Evolutionary conservation across 108 stramenopile genomes (phyloP).

Genomic region (Cyclotella cryptica): DNA sequence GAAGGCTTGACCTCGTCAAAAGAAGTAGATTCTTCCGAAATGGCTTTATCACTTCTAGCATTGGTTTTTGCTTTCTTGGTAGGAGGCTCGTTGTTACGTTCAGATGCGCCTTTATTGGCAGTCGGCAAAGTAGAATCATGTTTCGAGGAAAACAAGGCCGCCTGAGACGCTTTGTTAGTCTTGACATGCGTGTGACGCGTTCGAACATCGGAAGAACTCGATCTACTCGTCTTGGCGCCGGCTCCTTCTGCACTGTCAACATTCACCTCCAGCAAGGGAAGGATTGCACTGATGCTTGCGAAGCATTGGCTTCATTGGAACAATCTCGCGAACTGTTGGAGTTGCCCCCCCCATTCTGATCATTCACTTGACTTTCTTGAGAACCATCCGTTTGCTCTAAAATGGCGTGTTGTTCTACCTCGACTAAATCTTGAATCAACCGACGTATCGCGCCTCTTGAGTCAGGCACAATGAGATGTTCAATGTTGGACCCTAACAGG

Average conservation of each 20-base stretch:
- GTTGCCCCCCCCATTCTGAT: constrained; percentile 12
- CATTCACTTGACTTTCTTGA: neutral
- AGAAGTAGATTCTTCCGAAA: too few relatives aligned
- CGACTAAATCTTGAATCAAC: constrained; percentile 63
- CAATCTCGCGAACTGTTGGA: neutral
- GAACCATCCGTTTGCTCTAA: neutral
- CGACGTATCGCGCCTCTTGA: constrained; percentile 61
- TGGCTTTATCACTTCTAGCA: neutral
- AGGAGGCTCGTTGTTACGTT: neutral
- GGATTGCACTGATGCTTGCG: constrained; percentile 52
- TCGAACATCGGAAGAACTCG: constrained; percentile 37
- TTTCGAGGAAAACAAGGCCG: too few relatives aligned
- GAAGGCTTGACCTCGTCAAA: too few relatives aligned
- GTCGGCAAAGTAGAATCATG: too few relatives aligned
- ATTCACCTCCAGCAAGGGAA: constrained; percentile 53
- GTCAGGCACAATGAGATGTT: constrained; percentile 67
- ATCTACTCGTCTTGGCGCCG: constrained; percentile 31
- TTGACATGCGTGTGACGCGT: neutral
- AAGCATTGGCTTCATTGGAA: constrained; percentile 41
- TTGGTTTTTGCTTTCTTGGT: neutral
- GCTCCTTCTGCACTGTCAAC: constrained; percentile 20
- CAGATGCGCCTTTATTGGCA: too few relatives aligned
- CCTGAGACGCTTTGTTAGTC: neutral
- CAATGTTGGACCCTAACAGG: constrained; percentile 67
- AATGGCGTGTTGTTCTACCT: constrained; percentile 29